A percentile compares a stretch with the other conserved stretches of the same genome.
Conservation (phyloP, 768 basidiomycete genomes). For the Gymnopilus dilepis region DNA sequence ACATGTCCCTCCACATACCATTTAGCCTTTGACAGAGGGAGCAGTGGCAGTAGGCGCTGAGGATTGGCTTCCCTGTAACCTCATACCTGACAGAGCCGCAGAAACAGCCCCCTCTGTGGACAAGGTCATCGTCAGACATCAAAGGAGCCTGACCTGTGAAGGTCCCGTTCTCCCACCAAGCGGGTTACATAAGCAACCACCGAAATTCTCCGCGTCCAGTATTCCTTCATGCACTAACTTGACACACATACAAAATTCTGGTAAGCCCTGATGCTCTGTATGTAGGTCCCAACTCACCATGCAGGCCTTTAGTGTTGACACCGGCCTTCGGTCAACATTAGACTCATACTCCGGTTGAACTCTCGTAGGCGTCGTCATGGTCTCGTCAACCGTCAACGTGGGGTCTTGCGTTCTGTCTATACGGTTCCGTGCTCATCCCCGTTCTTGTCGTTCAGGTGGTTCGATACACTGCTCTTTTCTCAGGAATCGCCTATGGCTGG, state of each 20-base stretch:
- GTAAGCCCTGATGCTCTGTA: conserved; percentile 25
- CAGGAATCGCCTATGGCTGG: conserved; percentile 91
- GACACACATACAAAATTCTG: conserved; percentile 40
- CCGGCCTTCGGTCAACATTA: conserved; percentile 33
- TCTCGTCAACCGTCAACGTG: conserved; percentile 79
- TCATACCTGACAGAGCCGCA: conserved; percentile 58
- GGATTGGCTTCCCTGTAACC: conserved; percentile 51
- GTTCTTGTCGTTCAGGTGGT: conserved; percentile 65
- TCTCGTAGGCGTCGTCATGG: conserved; percentile 52
- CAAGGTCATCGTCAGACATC: conserved; percentile 16
- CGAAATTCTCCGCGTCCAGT: conserved; percentile 49
- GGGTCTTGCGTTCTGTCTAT: conserved; percentile 32
- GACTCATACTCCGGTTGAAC: conserved; percentile 35
- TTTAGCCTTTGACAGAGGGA: conserved; percentile 67
- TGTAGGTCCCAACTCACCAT: conserved; percentile 3
- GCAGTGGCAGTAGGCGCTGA: conserved; percentile 74
- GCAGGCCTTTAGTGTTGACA: conserved; percentile 23
- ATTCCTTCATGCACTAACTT: conserved; percentile 31
- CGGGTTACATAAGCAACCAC: conserved; percentile 45
- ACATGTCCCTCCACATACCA: conserved; percentile 33
- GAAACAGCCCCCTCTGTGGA: conserved; percentile 59
- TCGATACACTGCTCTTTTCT: conserved; percentile 89
- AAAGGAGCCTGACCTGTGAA: not conserved
- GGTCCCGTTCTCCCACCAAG: not conserved
- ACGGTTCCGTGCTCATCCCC: conserved; percentile 12